A percentile compares a stretch with the other conserved stretches of the same genome.
Conservation (phyloP, 495 filamentous ascomycete species). For the Xylaria bambusicola region DNA sequence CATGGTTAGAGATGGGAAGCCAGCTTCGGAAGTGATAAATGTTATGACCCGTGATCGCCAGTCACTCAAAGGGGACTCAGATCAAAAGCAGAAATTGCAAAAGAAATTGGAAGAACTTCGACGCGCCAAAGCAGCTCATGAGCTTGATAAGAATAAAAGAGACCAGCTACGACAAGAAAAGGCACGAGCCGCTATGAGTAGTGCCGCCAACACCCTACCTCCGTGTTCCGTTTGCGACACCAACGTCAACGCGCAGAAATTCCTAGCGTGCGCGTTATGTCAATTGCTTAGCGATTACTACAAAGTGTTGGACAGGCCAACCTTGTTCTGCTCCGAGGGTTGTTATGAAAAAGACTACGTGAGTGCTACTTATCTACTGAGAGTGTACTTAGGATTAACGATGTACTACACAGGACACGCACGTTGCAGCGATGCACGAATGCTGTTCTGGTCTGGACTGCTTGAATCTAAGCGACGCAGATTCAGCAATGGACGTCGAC, state of each 20-base stretch:
- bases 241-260: conserved; percentile 25
- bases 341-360: conserved; percentile 46
- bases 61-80: conserved; percentile 30
- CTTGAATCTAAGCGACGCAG: conserved; percentile 24
- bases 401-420: conserved; percentile 20
- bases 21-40: conserved; percentile 42
- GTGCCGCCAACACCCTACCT: conserved; percentile 37
- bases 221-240: conserved; percentile 42
- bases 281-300: conserved; percentile 34
- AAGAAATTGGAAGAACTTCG: conserved; percentile 44
- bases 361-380: conserved; percentile 24
- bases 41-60: conserved; percentile 41
- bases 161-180: conserved; percentile 37
- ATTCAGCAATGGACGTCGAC: conserved; percentile 25
- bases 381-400: conserved; percentile 16
- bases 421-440: conserved; percentile 25
- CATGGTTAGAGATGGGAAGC: conserved; percentile 35
- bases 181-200: conserved; percentile 25
- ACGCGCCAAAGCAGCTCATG: conserved; percentile 45
- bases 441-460: conserved; percentile 30
- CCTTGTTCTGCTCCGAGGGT: conserved; percentile 47
- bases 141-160: conserved; percentile 40
- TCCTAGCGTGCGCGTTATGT: conserved; percentile 44
- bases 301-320: conserved; percentile 25
- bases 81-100: conserved; percentile 38